phyloP scores from a whole-genome alignment of 495 filamentous ascomycete species.

The Trichoderma erinaceum region DNA sequence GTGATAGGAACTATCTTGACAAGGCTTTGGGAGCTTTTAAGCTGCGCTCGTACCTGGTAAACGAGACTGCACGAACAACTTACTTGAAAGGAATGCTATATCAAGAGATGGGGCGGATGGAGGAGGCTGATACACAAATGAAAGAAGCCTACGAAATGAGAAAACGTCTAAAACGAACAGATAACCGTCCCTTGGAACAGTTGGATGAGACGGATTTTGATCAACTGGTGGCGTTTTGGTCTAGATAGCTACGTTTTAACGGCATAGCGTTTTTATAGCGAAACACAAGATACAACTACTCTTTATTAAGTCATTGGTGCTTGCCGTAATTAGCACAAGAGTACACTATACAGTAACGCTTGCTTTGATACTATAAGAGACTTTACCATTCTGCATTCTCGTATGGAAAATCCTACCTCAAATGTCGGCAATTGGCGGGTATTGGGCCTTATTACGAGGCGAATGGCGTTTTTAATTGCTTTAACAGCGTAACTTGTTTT shows the following conservation, averaged over 20 bases:
- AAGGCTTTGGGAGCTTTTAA: background rate
- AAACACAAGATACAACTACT: too few species aligned
- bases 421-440: too few species aligned
- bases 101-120: background rate
- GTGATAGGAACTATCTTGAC: background rate
- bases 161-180: background rate
- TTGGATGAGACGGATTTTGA: background rate
- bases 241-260: background rate
- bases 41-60: background rate
- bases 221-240: background rate
- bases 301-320: too few species aligned
- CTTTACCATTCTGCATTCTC: too few species aligned
- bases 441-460: too few species aligned
- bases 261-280: too few species aligned
- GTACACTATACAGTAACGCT: too few species aligned
- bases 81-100: background rate
- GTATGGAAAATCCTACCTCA: too few species aligned
- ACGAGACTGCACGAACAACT: background rate
- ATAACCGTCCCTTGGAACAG: background rate
- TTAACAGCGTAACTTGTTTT: too few species aligned
- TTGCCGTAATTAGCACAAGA: too few species aligned
- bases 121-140: background rate
- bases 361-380: too few species aligned
- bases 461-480: too few species aligned
- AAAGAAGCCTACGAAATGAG: background rate